Conservation (phyloP, 495 filamentous ascomycete genomes). For the Tuber microsphaerosporum region DNA sequence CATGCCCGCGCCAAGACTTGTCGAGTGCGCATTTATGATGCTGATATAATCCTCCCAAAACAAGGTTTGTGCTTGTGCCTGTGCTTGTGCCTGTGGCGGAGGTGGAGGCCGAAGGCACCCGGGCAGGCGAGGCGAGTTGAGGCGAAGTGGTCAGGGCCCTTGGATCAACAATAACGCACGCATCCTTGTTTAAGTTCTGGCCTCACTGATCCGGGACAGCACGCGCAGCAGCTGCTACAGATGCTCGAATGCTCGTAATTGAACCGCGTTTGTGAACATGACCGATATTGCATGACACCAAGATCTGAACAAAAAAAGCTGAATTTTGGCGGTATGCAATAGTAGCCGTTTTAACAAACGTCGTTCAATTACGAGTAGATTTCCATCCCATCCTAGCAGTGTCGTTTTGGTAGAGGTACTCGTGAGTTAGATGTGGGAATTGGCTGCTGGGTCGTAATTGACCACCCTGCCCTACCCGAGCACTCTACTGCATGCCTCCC, state of each 20-base stretch:
- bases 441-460: neutral
- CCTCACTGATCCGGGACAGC: neutral
- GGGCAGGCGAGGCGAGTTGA: neutral
- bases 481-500: neutral
- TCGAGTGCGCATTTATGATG: slow-evolving; percentile 2
- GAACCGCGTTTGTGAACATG: too few species aligned
- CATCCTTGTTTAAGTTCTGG: neutral
- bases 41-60: neutral
- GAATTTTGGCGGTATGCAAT: too few species aligned
- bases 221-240: neutral
- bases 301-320: too few species aligned
- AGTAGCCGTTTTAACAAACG: too few species aligned
- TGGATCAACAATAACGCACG: neutral
- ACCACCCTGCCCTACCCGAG: neutral
- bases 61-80: neutral
- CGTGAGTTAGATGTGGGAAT: neutral
- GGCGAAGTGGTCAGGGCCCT: neutral
- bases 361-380: neutral
- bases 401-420: neutral
- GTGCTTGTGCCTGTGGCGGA: neutral
- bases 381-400: neutral
- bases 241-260: too few species aligned
- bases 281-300: too few species aligned
- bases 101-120: too few species aligned
- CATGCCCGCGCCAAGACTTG: neutral